Conservation (phyloP, 2,329 filamentous ascomycete species). For the Neofusicoccum cordaticola region DNA sequence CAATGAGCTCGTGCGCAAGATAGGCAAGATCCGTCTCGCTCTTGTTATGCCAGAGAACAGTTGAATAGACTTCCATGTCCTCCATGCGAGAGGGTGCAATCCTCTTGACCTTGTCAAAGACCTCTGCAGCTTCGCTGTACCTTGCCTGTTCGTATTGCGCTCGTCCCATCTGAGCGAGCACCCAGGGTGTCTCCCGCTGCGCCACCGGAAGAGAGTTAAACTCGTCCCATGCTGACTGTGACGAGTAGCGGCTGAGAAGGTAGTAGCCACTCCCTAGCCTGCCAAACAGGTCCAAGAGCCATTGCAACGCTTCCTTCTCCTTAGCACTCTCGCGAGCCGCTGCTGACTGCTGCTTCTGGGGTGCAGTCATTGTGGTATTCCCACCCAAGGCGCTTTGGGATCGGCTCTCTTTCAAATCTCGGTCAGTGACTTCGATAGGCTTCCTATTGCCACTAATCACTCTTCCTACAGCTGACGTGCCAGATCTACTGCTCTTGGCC, state of each 20-base stretch:
- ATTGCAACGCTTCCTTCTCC: conserved; percentile 72
- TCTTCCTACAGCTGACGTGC: conserved; percentile 73
- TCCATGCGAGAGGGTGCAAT: conserved; percentile 79
- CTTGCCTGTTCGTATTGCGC: conserved; percentile 87
- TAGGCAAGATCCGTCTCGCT: conserved; percentile 88
- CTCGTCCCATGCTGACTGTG: conserved; percentile 70
- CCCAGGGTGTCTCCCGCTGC: conserved; percentile 91
- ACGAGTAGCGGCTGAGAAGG: conserved; percentile 74
- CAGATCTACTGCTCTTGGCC: conserved; percentile 60
- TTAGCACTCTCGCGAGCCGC: conserved; percentile 38
- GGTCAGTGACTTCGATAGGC: conserved; percentile 59
- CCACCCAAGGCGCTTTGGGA: conserved; percentile 29
- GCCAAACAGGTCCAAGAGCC: conserved; percentile 75
- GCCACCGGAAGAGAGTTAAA: conserved; percentile 67
- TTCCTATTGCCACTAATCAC: conserved; percentile 91
- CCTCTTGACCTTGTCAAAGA: conserved; percentile 75
- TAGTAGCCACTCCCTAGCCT: conserved; percentile 81
- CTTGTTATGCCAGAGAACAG: conserved; percentile 97
- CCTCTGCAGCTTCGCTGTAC: conserved; percentile 82
- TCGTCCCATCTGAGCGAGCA: conserved; percentile 84
- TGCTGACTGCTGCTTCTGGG: conserved; percentile 25
- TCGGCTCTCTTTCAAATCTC: conserved; percentile 62
- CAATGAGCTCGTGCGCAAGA: conserved; percentile 84
- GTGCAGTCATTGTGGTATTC: conserved; percentile 21
- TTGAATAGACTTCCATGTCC: conserved; percentile 98